phyloP scores from a whole-genome alignment of 2,329 filamentous ascomycete genomes.

The Talaromyces pinophilus region DNA sequence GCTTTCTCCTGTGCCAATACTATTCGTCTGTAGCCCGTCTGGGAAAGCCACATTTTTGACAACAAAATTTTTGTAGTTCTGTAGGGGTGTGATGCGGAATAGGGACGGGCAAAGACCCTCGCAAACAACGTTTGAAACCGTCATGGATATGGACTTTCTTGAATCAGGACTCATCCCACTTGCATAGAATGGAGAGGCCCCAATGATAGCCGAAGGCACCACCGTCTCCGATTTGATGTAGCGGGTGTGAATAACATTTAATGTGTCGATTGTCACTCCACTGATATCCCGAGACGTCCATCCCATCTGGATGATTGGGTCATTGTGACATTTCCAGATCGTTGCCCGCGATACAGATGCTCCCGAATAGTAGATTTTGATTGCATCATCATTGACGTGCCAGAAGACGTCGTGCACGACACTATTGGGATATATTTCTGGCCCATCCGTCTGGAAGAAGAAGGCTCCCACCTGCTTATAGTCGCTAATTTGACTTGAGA shows the following conservation, averaged over 20 bases:
- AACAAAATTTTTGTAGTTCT: background rate
- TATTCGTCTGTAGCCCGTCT: background rate
- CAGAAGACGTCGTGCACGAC: slow-evolving; percentile 39
- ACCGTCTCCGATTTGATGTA: background rate
- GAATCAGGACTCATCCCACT: background rate
- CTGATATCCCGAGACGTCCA: slow-evolving; percentile 36
- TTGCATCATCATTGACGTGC: slow-evolving; percentile 40
- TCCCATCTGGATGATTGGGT: slow-evolving; percentile 41
- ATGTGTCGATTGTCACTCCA: slow-evolving; percentile 29
- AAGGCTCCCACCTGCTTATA: slow-evolving; percentile 46
- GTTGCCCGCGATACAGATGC: slow-evolving; percentile 38
- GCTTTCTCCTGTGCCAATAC: background rate
- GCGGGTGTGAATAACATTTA: slow-evolving; percentile 16
- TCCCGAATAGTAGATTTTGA: slow-evolving; percentile 45
- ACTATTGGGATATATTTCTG: slow-evolving; percentile 37
- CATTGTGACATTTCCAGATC: slow-evolving; percentile 43
- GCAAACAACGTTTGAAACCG: slow-evolving; percentile 14
- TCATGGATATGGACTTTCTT: slow-evolving; percentile 2
- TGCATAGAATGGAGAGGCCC: background rate
- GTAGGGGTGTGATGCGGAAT: slow-evolving; percentile 9
- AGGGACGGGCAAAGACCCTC: slow-evolving; percentile 16
- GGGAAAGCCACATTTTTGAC: background rate
- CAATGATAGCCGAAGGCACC: slow-evolving; percentile 3
- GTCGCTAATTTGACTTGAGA: slow-evolving; percentile 29
- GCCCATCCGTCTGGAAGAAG: slow-evolving; percentile 43